Evolutionary conservation across 768 basidiomycete species (phyloP).

Genomic region (Amyloporia xantha): DNA sequence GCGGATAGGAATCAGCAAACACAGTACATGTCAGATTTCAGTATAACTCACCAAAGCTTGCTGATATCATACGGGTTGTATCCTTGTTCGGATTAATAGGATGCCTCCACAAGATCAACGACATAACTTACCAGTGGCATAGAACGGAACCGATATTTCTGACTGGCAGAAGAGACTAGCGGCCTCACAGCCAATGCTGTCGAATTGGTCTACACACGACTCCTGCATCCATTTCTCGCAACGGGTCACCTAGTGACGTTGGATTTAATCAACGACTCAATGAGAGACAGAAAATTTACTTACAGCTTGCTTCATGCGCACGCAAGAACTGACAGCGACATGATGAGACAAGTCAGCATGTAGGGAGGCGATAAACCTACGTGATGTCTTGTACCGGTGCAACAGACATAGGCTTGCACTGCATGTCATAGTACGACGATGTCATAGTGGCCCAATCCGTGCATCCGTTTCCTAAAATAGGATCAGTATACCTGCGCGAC

Average conservation of each 20-base stretch:
- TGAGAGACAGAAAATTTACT: constrained; percentile 5
- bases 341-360: neutral
- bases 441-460: constrained; percentile 34
- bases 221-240: constrained; percentile 33
- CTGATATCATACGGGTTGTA: constrained; percentile 66
- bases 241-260: constrained; percentile 31
- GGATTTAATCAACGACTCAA: too few relatives aligned
- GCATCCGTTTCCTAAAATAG: constrained; percentile 46
- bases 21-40: too few relatives aligned
- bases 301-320: constrained; percentile 40
- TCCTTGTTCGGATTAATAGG: constrained; percentile 21
- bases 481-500: constrained; percentile 34
- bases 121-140: constrained; percentile 22
- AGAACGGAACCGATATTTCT: constrained; percentile 22
- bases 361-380: constrained; percentile 10
- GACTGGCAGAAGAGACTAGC: constrained; percentile 33
- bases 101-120: neutral
- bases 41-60: constrained; percentile 41
- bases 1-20: neutral
- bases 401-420: constrained; percentile 39
- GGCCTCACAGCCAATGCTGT: constrained; percentile 35
- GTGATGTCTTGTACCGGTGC: constrained; percentile 42
- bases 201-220: constrained; percentile 37
- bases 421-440: constrained; percentile 44
- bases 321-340: constrained; percentile 25